Percentiles rank a stretch among this genome's conserved stretches.
Conservation (phyloP, 2,329 filamentous ascomycete genomes). For the Monosporascus sp. region DNA sequence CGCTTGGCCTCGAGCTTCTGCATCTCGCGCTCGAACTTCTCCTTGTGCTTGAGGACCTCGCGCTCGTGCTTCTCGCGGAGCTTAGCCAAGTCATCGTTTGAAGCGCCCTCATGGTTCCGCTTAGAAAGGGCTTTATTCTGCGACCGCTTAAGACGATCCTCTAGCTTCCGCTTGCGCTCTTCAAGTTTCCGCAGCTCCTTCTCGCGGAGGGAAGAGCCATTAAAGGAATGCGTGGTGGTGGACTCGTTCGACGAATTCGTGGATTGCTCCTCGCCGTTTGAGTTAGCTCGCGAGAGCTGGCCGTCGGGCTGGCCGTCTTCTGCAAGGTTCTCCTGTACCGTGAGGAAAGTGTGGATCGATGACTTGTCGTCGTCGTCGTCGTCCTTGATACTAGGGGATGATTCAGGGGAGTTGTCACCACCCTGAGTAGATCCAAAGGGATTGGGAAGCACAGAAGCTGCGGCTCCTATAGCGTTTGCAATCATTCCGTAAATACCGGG, state of each 20-base stretch:
- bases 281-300: slow-evolving; percentile 15
- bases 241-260: slow-evolving; percentile 34
- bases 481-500: slow-evolving; percentile 52
- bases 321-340: slow-evolving; percentile 30
- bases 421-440: slow-evolving; percentile 25
- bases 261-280: slow-evolving; percentile 21
- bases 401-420: slow-evolving; percentile 23
- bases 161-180: slow-evolving; percentile 40
- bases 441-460: slow-evolving; percentile 38
- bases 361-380: slow-evolving; percentile 35
- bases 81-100: slow-evolving; percentile 40
- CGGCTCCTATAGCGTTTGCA: slow-evolving; percentile 44
- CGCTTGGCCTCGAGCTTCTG: slow-evolving; percentile 60
- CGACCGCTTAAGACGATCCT: slow-evolving; percentile 30
- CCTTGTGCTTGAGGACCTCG: slow-evolving; percentile 60
- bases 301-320: slow-evolving; percentile 2
- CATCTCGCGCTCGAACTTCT: slow-evolving; percentile 60
- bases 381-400: slow-evolving; percentile 2
- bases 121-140: slow-evolving; percentile 21
- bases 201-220: slow-evolving; percentile 39
- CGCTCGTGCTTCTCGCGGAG: slow-evolving; percentile 58
- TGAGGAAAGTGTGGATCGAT: slow-evolving; percentile 45
- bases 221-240: slow-evolving; percentile 17
- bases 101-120: slow-evolving; percentile 40
- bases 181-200: slow-evolving; percentile 62